These are phyloP conservation scores for Pleochaeta shiraiana DNA, from an alignment of 2,329 filamentous ascomycete species.

Conservation along the genomic window DNA sequence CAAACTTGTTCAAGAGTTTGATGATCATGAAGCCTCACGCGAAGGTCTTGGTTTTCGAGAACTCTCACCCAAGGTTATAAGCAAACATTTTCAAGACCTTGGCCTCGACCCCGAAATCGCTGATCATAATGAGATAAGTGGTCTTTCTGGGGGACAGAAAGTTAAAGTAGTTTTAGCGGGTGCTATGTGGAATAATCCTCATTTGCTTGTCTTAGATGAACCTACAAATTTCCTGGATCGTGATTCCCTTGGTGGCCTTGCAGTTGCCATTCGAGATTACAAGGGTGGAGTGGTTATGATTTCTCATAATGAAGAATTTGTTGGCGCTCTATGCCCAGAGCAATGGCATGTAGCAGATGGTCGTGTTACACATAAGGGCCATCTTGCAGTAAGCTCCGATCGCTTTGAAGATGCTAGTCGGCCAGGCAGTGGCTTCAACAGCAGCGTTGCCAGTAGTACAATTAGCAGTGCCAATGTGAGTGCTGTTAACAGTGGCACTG, in stretches of 20 bases:
- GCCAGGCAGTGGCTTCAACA: slow-evolving; percentile 37
- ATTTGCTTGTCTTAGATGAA: slow-evolving; percentile 92
- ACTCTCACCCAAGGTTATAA: slow-evolving; percentile 80
- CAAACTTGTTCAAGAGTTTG: slow-evolving; percentile 94
- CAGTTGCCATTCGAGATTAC: slow-evolving; percentile 96
- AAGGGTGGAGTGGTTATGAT: slow-evolving; percentile 98
- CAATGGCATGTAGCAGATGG: slow-evolving; percentile 91
- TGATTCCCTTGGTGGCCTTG: slow-evolving; percentile 86
- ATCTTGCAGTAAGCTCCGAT: slow-evolving; percentile 49
- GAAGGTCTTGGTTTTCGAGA: slow-evolving; percentile 94
- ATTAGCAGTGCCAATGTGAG: slow-evolving; percentile 34
- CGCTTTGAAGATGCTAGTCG: slow-evolving; percentile 68
- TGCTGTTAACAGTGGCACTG: slow-evolving; percentile 59
- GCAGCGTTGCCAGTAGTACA: slow-evolving; percentile 34
- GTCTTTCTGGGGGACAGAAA: slow-evolving; percentile 90
- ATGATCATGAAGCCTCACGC: slow-evolving; percentile 95
- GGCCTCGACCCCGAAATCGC: slow-evolving; percentile 95
- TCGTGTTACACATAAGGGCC: slow-evolving; percentile 64
- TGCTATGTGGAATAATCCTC: slow-evolving; percentile 98
- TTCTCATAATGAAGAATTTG: slow-evolving; percentile 98
- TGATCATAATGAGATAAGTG: slow-evolving; percentile 96
- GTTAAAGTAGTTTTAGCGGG: slow-evolving; percentile 96
- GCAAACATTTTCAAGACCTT: slow-evolving; percentile 94
- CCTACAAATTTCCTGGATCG: slow-evolving; percentile 99
- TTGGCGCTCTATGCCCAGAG: slow-evolving; percentile 84